Conservation (phyloP, 306 rosid species). For the Cicer arietinum region DNA sequence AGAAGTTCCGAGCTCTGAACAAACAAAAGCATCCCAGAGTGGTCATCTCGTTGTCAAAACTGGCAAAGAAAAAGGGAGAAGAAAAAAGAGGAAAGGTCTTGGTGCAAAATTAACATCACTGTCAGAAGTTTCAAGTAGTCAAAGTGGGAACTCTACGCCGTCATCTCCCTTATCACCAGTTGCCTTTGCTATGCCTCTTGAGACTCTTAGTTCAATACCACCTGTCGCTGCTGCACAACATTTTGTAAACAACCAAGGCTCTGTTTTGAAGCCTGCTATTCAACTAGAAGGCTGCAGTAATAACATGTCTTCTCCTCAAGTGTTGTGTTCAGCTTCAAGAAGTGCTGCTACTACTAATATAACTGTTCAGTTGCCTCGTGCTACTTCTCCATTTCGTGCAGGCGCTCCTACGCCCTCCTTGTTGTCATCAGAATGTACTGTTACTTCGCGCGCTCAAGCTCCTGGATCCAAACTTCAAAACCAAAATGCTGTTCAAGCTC, state of each 20-base stretch:
- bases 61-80: conserved; percentile 74
- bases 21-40: conserved; percentile 53
- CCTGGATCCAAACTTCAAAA: conserved; percentile 67
- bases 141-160: conserved; percentile 97
- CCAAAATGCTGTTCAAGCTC: conserved; percentile 49
- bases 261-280: conserved; percentile 43
- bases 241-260: conserved; percentile 45
- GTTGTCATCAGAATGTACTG: conserved; percentile 53
- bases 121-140: conserved; percentile 92
- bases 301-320: conserved; percentile 46
- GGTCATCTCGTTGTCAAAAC: conserved; percentile 67
- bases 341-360: conserved; percentile 34
- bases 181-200: conserved; percentile 52
- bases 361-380: conserved; percentile 58
- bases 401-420: conserved; percentile 44
- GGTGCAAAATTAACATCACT: conserved; percentile 59
- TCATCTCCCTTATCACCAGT: conserved; percentile 86
- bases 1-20: conserved; percentile 48
- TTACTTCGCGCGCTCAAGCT: conserved; percentile 68
- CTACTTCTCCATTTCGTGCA: conserved; percentile 55
- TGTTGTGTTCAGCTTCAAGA: conserved; percentile 47
- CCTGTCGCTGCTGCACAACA: conserved; percentile 42
- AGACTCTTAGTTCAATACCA: conserved; percentile 48
- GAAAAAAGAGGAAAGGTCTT: conserved; percentile 71
- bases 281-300: conserved; percentile 34